Evolutionary conservation across 331 rosid genomes (phyloP).

Genomic region (Pyrus hybrid): DNA sequence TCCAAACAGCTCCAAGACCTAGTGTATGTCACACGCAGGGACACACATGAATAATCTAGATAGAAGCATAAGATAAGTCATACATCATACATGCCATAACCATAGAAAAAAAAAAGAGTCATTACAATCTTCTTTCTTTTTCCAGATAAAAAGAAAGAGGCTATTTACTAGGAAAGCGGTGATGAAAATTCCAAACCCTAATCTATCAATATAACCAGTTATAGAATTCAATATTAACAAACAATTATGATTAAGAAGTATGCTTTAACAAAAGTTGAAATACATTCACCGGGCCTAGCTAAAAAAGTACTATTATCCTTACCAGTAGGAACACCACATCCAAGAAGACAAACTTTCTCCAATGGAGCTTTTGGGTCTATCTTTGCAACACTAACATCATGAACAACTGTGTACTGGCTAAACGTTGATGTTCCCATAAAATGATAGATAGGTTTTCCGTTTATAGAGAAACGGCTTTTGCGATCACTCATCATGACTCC

Average conservation of each 20-base stretch:
- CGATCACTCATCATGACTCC: too few relatives aligned
- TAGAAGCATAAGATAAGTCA: background rate
- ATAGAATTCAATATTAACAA: background rate
- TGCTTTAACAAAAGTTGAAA: background rate
- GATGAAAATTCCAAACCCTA: background rate
- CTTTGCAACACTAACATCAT: too few relatives aligned
- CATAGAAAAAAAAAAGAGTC: background rate
- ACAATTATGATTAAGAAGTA: background rate
- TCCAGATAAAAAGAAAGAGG: background rate
- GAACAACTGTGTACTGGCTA: too few relatives aligned
- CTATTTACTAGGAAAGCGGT: too few relatives aligned
- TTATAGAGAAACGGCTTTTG: too few relatives aligned
- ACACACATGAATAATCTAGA: background rate
- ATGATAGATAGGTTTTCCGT: too few relatives aligned
- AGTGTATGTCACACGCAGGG: too few relatives aligned
- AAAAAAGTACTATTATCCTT: background rate
- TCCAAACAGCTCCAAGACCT: slow-evolving; percentile 77
- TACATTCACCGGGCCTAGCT: background rate
- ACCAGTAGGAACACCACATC: slow-evolving; percentile 94
- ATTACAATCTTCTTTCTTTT: background rate
- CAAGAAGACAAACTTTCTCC: too few relatives aligned
- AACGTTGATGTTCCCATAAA: too few relatives aligned
- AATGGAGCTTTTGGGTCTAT: too few relatives aligned
- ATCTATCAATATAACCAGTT: background rate
- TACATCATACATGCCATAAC: background rate